A percentile compares a stretch with the other conserved stretches of the same genome.
These are phyloP conservation scores for Wolfiporia cocos DNA, from an alignment of 1,284 basidiomycete species.

Conservation along the genomic window DNA sequence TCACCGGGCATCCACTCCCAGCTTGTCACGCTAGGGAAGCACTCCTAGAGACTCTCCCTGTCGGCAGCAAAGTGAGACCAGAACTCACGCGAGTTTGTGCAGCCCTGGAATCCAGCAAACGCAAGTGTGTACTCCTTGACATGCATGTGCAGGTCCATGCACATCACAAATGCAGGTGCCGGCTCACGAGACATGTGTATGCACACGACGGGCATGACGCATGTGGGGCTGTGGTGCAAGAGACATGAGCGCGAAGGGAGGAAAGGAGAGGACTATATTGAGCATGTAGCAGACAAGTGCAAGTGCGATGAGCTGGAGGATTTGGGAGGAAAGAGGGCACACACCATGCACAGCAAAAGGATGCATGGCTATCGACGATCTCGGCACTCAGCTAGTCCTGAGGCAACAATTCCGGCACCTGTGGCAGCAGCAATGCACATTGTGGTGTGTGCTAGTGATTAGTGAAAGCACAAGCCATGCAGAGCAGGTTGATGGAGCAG, in stretches of 20 bases:
- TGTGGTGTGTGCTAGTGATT: too few relatives aligned
- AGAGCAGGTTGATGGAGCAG: too few relatives aligned
- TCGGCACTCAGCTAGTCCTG: too few relatives aligned
- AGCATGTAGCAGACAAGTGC: constrained; percentile 11
- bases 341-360: constrained; percentile 1
- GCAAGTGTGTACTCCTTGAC: constrained; percentile 32
- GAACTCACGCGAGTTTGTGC: constrained; percentile 54
- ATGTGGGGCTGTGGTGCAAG: constrained; percentile 4
- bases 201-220: constrained; percentile 35
- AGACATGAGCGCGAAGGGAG: constrained; percentile 6
- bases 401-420: too few relatives aligned
- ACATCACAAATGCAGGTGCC: constrained; percentile 16
- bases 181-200: constrained; percentile 26
- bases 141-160: constrained; percentile 9
- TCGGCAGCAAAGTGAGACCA: constrained; percentile 56
- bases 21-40: constrained; percentile 44
- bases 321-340: neutral
- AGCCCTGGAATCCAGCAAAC: constrained; percentile 51
- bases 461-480: too few relatives aligned
- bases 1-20: constrained; percentile 42
- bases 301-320: constrained; percentile 10
- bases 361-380: too few relatives aligned
- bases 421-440: too few relatives aligned
- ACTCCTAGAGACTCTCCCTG: constrained; percentile 36
- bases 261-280: constrained; percentile 7